Base-by-base conservation (phyloP, 371 early-diverging fungal species). In the Fennellomyces sp. region DNA sequence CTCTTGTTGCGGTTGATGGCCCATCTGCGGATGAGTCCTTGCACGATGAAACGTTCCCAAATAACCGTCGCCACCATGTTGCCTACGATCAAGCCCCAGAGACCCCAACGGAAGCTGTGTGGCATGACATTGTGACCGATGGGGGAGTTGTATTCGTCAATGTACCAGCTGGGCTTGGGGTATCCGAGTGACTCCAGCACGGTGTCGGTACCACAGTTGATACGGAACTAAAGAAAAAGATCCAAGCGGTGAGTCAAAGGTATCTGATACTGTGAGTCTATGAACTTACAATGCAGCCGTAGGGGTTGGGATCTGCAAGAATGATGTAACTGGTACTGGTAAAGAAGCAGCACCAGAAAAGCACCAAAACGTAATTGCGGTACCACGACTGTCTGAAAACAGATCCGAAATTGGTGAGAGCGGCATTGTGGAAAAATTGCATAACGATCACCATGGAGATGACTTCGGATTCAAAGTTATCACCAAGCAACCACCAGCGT, bases 401-500 rank as follows among this genome's bases (percentile, higher is more conserved):
- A 57, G 73, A 68, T 2, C 93, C 93, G 61, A 88, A 86, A 65
- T 87, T 90, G 68, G 86, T 86, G 2, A 82, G 63, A 28, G 85
- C 72, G 0, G 86, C 88, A 38, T 86, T 80, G 61, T 79, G 80
- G 45, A 87, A 71, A 61, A 88, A 86, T 55, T 85, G 85, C 60
- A 77, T 86, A 23, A 88, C 64, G 19, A 79, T 75, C 4, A 84
- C 71, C 25, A 86, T 81, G 2, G 88, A 63, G 30, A 92, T 49
- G 1, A 77, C 54, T 12, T 76, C 80, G 0, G 87, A 80, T 70
- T 92, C 93, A 70, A 75, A 92, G 63, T 89, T 91, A 69, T 92
- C 93, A 25, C 88, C 91, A 10, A 91, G 69, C 35, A 90, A 69
- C 89, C 91, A 91, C 93, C 93, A 93, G 49, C 84, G 81, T 5